Percentiles rank a stretch among this genome's conserved stretches.
Conservation (phyloP, 2,329 filamentous ascomycete genomes). For the Colletotrichum noveboracense region DNA sequence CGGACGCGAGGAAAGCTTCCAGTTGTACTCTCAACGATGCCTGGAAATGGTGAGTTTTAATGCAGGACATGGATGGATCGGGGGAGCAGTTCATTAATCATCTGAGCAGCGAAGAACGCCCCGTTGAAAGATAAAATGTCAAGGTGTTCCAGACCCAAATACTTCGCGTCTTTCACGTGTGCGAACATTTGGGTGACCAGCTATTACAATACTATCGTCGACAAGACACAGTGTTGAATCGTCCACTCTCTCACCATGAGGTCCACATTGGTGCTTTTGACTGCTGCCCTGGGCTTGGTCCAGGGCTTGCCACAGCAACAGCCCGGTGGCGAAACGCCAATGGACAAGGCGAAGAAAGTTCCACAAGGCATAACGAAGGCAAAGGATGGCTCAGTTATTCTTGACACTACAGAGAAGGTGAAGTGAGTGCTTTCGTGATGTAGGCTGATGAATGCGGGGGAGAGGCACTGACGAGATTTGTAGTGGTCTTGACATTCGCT, state of each 20-base stretch:
- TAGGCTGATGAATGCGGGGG: neutral
- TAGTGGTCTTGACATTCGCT: constrained; percentile 58
- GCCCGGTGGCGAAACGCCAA: constrained; percentile 21
- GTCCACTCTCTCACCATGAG: neutral
- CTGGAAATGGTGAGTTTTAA: neutral
- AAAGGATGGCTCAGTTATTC: constrained; percentile 60
- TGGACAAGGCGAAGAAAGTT: constrained; percentile 31
- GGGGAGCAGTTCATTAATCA: neutral
- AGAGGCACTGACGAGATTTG: neutral
- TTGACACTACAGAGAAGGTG: constrained; percentile 58
- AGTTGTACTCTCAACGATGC: neutral
- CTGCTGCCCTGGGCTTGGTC: neutral
- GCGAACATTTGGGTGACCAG: rapidly evolving
- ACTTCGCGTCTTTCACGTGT: rapidly evolving
- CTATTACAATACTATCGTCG: rapidly evolving
- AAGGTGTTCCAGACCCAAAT: rapidly evolving
- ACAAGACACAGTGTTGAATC: rapidly evolving
- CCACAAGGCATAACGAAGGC: constrained; percentile 45
- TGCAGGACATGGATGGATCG: neutral
- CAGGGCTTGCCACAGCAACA: neutral
- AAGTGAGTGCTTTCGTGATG: constrained; percentile 44
- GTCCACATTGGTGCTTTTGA: neutral
- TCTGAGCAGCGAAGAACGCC: neutral
- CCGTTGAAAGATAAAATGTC: neutral
- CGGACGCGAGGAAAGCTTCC: neutral